Conservation (phyloP, 106 monocot genomes). For the Vanilla planifolia region DNA sequence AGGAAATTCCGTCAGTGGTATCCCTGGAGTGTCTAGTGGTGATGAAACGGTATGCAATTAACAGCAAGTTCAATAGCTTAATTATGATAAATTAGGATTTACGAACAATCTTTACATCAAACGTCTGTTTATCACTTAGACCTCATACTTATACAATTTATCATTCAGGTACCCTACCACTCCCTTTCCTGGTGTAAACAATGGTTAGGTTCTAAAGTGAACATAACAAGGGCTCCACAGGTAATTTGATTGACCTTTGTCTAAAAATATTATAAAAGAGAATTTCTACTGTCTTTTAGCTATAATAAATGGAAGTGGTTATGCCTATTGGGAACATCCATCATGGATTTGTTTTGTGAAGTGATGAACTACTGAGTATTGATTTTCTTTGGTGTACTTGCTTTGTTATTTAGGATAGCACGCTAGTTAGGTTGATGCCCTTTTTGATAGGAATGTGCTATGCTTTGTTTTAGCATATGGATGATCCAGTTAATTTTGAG, state of each 20-base stretch:
- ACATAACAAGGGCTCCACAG: conserved; percentile 97
- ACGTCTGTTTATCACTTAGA: not conserved
- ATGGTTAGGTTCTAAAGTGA: conserved; percentile 94
- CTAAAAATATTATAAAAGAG: not conserved
- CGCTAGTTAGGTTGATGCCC: not conserved
- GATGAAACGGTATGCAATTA: conserved; percentile 74
- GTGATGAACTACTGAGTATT: not conserved
- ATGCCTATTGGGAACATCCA: not conserved
- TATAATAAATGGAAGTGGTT: not conserved
- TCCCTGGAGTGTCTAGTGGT: conserved; percentile 65
- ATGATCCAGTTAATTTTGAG: no score
- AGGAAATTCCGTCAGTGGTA: conserved; percentile 75
- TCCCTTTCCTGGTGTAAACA: conserved; percentile 99
- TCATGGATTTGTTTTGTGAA: not conserved
- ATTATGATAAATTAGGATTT: not conserved
- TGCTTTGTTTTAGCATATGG: no score
- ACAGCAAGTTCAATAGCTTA: not conserved
- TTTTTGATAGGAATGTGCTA: no score
- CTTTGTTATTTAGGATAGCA: not conserved
- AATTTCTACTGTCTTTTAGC: not conserved
- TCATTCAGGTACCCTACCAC: conserved; percentile 76
- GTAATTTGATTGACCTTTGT: conserved; percentile 18
- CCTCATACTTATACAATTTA: conserved; percentile 8
- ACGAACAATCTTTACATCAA: not conserved
- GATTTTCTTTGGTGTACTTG: not conserved